Conservation (phyloP, 2,329 filamentous ascomycete species). For the Sporothrix globosa region DNA sequence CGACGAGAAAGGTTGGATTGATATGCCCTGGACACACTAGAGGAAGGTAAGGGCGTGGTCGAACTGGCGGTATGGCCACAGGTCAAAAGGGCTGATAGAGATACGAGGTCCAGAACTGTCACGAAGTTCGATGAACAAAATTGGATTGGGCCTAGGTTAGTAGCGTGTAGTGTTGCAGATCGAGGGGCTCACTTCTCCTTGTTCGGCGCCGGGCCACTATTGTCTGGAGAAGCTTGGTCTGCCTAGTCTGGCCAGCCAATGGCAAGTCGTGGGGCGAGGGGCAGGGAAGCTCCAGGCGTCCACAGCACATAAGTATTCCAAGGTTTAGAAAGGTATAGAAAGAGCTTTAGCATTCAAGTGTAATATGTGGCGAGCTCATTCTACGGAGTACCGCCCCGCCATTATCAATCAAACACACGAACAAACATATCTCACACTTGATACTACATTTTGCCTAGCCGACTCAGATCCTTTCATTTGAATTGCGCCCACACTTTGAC, state of each 20-base stretch:
- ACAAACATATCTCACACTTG: not conserved
- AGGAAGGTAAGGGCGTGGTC: not conserved
- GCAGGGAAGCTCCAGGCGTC: slow-evolving; percentile 9
- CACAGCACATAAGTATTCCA: not conserved
- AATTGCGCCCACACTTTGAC: not conserved
- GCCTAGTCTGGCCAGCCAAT: not conserved
- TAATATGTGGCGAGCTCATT: not conserved
- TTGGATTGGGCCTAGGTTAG: not conserved
- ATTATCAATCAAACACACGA: slow-evolving; percentile 10
- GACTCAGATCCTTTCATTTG: not conserved
- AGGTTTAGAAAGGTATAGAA: too few species aligned
- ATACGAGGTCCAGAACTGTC: not conserved
- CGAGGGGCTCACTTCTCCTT: slow-evolving; percentile 5
- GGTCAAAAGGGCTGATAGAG: not conserved
- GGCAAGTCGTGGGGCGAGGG: slow-evolving; percentile 17
- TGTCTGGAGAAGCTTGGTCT: slow-evolving; percentile 22
- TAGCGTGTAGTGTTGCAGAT: slow-evolving; percentile 26
- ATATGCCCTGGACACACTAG: not conserved
- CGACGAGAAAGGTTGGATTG: not conserved
- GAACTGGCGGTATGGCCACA: not conserved
- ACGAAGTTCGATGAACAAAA: not conserved
- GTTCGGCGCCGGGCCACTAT: slow-evolving; percentile 5
- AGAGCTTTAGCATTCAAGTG: too few species aligned
- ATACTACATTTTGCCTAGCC: not conserved
- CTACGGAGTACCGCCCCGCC: slow-evolving; percentile 20